Percentiles rank a stretch among this genome's conserved stretches.
Conservation (phyloP, 305 asterid genomes). For the Fraxinus dipetala region DNA sequence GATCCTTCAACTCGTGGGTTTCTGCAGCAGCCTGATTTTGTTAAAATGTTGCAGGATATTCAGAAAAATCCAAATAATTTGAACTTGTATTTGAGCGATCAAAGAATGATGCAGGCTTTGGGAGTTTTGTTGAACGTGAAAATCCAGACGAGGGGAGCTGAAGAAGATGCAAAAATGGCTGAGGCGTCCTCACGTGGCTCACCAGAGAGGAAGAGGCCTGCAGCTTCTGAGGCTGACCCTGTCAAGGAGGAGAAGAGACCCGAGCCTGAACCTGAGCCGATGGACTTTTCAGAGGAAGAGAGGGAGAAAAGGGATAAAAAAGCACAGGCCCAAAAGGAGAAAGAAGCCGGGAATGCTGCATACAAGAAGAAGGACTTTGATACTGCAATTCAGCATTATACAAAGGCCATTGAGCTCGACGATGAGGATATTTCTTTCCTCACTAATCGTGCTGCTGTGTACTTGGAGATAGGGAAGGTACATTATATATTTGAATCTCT, state of each 20-base stretch:
- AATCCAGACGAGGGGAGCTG: conserved; percentile 48
- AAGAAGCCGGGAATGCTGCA: conserved; percentile 80
- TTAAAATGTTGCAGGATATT: conserved; percentile 72
- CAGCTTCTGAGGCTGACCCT: conserved; percentile 37
- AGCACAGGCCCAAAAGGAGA: conserved; percentile 62
- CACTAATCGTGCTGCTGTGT: conserved; percentile 89
- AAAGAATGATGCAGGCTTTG: conserved; percentile 77
- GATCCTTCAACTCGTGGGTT: conserved; percentile 59
- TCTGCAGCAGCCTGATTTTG: conserved; percentile 70
- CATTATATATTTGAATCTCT: background rate
- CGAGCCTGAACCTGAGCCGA: conserved; percentile 42
- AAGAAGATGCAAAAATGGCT: conserved; percentile 38
- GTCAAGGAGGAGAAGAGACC: conserved; percentile 48
- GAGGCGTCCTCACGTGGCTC: conserved; percentile 25
- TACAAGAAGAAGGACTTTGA: conserved; percentile 91
- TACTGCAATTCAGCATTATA: conserved; percentile 65
- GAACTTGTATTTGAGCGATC: conserved; percentile 66
- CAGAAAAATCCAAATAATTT: conserved; percentile 67
- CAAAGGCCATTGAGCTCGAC: conserved; percentile 65
- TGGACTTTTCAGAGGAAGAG: conserved; percentile 42
- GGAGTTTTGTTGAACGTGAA: conserved; percentile 69
- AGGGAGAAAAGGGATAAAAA: conserved; percentile 37
- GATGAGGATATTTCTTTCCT: conserved; percentile 75
- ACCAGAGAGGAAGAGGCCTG: conserved; percentile 55
- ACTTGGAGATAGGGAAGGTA: conserved; percentile 90